Evolutionary conservation across 306 rosid species (phyloP).

Genomic region (Fragaria nilgerrensis): DNA sequence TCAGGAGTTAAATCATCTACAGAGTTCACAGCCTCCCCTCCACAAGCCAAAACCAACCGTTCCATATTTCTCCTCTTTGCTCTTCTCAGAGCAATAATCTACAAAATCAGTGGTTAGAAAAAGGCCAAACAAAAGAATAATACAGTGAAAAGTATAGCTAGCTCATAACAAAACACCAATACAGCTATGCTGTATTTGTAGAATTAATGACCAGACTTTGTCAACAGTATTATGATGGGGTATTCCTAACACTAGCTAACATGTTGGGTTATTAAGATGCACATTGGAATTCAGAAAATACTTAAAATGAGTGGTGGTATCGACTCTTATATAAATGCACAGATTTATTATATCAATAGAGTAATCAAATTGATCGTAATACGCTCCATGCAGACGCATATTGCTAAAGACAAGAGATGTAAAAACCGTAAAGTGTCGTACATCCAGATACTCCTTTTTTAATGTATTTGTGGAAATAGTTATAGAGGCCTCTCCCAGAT

Average conservation of each 20-base stretch:
- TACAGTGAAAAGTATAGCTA: background rate
- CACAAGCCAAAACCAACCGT: constrained; percentile 94
- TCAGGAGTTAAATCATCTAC: constrained; percentile 88
- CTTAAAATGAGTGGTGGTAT: background rate
- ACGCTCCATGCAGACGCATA: background rate
- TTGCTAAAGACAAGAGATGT: background rate
- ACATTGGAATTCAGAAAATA: background rate
- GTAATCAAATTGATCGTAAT: background rate
- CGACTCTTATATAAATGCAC: background rate
- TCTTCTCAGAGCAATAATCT: constrained; percentile 94
- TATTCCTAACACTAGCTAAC: background rate
- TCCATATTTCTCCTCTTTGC: constrained; percentile 99
- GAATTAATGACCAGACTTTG: background rate
- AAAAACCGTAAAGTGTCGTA: background rate
- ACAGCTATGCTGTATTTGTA: background rate
- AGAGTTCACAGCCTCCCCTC: constrained; percentile 94
- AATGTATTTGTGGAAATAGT: background rate
- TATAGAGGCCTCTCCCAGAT: background rate
- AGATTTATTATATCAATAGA: background rate
- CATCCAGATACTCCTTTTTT: no score
- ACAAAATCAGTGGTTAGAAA: background rate
- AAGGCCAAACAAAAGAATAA: background rate
- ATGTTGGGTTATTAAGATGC: background rate
- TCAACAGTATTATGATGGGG: background rate
- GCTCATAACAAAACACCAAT: background rate